Base-by-base conservation (phyloP, 495 filamentous ascomycete species). In the Elaphomyces granulatus region DNA sequence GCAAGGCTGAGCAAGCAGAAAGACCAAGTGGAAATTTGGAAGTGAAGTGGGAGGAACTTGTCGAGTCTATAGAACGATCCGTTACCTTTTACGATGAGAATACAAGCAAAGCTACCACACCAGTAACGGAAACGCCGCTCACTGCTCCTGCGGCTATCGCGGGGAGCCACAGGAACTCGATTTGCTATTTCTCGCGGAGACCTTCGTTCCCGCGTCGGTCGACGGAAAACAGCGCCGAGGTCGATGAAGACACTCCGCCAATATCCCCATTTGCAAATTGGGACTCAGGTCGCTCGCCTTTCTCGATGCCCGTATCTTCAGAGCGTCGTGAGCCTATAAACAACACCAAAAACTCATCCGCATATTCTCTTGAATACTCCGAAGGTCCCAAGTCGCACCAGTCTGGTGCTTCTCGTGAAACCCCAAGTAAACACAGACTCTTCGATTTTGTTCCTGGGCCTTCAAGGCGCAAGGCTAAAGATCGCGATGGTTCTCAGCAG, bases 1-100 rank as follows among this genome's bases (percentile, higher is more conserved):
- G 62, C 42, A 66, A 68, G 30, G 80, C 81, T 0, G 90, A 96
- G 50, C 70, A 75, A 37, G 80, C 77, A 3, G 80, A 76, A 55
- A 71, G 70, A 35, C 77, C 78, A 4, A 70, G 53, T 36, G 72
- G 71, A 12, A 65, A 61, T 19, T 60, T 81, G 30, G 68, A 74
- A 38, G 55, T 76, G 32, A 72, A 78, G 43, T 78, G 85, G 68
- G 73, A 83, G 41, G 83, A 87, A 49, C 60, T 81, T 7, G 71
- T 87, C 21, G 81, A 87, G 46, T 77, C 76, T 33, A 63, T 79
- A 61, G 58, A 74, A 56, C 46, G 68, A 15, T 68, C 71, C 3
- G 70, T 54, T 49, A 77, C 54, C 30, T 63, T 61, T 54, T 71
- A 54, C 47, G 59, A 56, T 14, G 57, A 58, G 45, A 51, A 36